A percentile compares a stretch with the other conserved stretches of the same genome.
phyloP scores from a whole-genome alignment of 768 basidiomycete genomes.

The Omphalotus guepiniiformis region DNA sequence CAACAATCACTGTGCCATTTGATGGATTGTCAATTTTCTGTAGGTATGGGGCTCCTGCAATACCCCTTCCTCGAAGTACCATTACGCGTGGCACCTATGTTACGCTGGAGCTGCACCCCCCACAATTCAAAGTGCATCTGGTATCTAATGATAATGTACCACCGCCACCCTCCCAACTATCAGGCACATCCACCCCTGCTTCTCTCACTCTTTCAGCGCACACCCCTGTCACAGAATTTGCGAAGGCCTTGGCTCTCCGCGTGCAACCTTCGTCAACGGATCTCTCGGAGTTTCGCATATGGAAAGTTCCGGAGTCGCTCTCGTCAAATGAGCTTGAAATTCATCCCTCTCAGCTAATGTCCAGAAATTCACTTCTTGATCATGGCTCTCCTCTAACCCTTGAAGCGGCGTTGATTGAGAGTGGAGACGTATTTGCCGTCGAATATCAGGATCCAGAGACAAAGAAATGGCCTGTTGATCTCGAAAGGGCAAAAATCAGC shows the following conservation, averaged over 20 bases:
- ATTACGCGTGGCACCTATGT: conserved; percentile 52
- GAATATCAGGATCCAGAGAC: conserved; percentile 51
- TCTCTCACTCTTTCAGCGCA: conserved; percentile 47
- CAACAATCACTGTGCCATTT: conserved; percentile 15
- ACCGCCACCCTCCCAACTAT: conserved; percentile 12
- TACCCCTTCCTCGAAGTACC: conserved; percentile 62
- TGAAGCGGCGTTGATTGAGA: conserved; percentile 53
- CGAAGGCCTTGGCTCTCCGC: conserved; percentile 34
- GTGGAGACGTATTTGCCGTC: conserved; percentile 71
- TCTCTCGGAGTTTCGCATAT: conserved; percentile 51
- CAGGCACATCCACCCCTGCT: conserved; percentile 25
- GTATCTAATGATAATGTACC: conserved; percentile 31
- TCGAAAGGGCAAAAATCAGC: conserved; percentile 5
- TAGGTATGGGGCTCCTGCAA: conserved; percentile 68
- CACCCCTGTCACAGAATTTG: conserved; percentile 43
- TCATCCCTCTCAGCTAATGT: background rate
- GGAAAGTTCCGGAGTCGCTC: conserved; percentile 51
- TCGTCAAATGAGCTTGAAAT: too few relatives aligned
- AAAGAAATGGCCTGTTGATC: conserved; percentile 57
- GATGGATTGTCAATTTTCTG: background rate
- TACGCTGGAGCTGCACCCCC: conserved; percentile 70
- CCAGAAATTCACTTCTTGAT: background rate
- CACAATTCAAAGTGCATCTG: conserved; percentile 53
- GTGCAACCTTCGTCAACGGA: conserved; percentile 27
- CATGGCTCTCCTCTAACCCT: conserved; percentile 32